Conservation (phyloP, 192 early-diverging fungal species). For the Phycomyces blakesleeanus region DNA sequence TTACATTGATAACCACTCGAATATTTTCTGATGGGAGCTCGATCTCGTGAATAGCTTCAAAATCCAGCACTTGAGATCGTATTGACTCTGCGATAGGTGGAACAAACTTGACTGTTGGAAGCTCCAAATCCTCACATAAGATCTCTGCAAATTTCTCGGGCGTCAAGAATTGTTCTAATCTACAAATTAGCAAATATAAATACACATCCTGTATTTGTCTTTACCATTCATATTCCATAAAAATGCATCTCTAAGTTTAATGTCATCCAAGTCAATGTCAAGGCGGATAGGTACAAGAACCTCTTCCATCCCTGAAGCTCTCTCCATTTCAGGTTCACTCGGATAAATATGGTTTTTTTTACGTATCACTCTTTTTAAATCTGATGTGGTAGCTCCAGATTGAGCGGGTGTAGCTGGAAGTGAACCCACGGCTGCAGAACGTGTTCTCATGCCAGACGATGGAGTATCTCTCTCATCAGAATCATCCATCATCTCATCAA, state of each 20-base stretch:
- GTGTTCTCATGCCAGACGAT: slow-evolving; percentile 7
- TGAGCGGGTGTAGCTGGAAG: too few species aligned
- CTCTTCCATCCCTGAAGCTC: slow-evolving; percentile 66
- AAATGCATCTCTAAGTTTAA: slow-evolving; percentile 84
- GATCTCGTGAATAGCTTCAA: slow-evolving; percentile 47
- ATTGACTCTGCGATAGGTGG: slow-evolving; percentile 55
- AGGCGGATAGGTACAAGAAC: slow-evolving; percentile 83
- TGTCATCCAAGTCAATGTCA: slow-evolving; percentile 86
- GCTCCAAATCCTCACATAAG: slow-evolving; percentile 72
- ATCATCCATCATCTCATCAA: slow-evolving; percentile 46
- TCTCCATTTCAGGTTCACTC: slow-evolving; percentile 39
- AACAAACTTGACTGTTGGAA: slow-evolving; percentile 48
- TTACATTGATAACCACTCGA: slow-evolving; percentile 50
- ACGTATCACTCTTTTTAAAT: slow-evolving; percentile 24
- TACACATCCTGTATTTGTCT: background rate
- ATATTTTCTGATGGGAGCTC: slow-evolving; percentile 40
- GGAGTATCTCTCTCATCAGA: slow-evolving; percentile 26
- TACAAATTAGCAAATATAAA: too few species aligned
- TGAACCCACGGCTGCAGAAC: background rate
- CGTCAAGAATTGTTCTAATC: slow-evolving; percentile 64
- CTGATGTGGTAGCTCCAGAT: background rate
- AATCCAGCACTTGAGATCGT: slow-evolving; percentile 57
- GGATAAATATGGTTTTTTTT: slow-evolving; percentile 36
- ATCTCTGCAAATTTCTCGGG: slow-evolving; percentile 84
- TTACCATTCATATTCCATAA: slow-evolving; percentile 89